Evolutionary conservation across 176 grass and related monocot genomes (phyloP), one percentile per base, ranked within the genome.

Genomic region (Carex parvula): DNA sequence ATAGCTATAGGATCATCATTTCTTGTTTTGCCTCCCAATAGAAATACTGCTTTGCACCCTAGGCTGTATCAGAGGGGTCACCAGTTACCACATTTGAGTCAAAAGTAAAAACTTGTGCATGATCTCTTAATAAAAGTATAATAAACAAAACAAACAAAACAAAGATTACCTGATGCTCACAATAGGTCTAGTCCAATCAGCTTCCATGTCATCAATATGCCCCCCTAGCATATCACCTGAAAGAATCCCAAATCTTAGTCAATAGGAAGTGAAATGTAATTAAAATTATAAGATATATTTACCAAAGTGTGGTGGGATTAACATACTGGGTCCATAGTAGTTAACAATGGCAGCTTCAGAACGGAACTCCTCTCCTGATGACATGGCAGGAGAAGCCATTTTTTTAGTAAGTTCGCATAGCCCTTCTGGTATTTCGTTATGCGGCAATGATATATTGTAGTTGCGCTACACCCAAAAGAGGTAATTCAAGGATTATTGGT

Each of bases 131-230:
- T 16, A 52, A 18, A 80, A 85, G 17, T 16, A n/a, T 72, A 22
- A 79, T 62, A 56, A 70, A 71, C 16, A 79, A 52, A 90, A 41
- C 0, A 57, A 11, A 1, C 17, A 63, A 77, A n/a, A 80, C 3
- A 42, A 13, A 57, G 29, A 66, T 32, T 84, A 94, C 95, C 92
- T 98, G 86, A 94, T 88, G 87, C 92, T 98, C 20, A 94, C 91
- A 87, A 98, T 94, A 83, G 92, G 95, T 87, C 91, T 94, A 74
- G 87, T 93, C 92, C 90, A 94, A 90, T 98, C 91, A 70, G 85
- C 89, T 93, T 94, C 95, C 92, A 98, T 94, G 90, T 98, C 92
- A 87, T 94, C 95, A 75, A 98, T 87, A 30, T 98, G 95, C 18
- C 95, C 91, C 77, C 95, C 92, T 80, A 98, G 89, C 95, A 94